Evolutionary conservation across 352 stramenopile species (phyloP).

Genomic region (Pythium coloratum): DNA sequence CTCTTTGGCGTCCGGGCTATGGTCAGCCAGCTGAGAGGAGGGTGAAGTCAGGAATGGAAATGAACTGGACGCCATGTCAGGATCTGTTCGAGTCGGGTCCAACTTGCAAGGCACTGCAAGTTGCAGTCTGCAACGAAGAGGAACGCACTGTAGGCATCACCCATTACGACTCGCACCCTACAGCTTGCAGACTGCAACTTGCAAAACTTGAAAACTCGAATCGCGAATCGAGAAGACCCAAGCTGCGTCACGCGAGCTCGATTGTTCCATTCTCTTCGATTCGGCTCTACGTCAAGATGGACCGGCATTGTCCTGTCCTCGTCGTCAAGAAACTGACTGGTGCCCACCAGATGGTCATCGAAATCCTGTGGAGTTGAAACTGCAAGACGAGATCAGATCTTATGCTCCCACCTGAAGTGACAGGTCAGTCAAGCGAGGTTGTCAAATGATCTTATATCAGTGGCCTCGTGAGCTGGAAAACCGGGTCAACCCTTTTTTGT

Average conservation of each 20-base stretch:
- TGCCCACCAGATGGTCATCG: neutral
- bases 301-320: neutral
- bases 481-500: neutral
- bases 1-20: neutral
- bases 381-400: neutral
- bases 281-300: neutral
- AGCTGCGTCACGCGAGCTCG: no score
- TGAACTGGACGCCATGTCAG: neutral
- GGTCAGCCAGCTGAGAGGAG: neutral
- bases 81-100: neutral
- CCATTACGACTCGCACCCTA: no score
- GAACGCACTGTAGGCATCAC: no score
- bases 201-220: no score
- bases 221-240: no score
- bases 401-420: neutral
- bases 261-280: neutral
- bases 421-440: neutral
- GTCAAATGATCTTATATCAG: neutral
- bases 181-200: no score
- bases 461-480: neutral
- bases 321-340: neutral
- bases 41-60: slow-evolving; percentile 11
- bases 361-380: neutral
- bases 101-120: neutral
- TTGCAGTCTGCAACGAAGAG: no score